Conservation (phyloP, 1,139 yeast genomes). For the Diutina pseudorugosa region DNA sequence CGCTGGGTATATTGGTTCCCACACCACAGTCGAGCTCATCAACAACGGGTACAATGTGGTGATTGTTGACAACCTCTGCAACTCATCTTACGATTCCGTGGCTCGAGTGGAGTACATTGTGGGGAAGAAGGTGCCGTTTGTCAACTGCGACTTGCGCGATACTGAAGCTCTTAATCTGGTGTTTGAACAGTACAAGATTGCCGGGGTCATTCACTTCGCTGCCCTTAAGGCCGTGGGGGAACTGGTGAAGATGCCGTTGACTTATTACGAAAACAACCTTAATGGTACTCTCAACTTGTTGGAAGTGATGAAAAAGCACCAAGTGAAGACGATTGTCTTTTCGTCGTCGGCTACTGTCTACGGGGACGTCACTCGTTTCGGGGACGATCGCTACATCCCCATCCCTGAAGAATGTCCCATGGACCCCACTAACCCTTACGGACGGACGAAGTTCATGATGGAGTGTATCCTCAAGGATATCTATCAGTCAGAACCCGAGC, state of each 20-base stretch:
- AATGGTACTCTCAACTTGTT: constrained; percentile 52
- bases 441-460: constrained; percentile 55
- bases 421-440: constrained; percentile 71
- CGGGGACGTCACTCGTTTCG: constrained; percentile 67
- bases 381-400: constrained; percentile 51
- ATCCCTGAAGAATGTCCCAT: constrained; percentile 73
- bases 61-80: constrained; percentile 57
- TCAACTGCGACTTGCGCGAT: constrained; percentile 48
- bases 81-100: constrained; percentile 59
- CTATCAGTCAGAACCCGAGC: constrained; percentile 26
- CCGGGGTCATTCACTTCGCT: constrained; percentile 72
- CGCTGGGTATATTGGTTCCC: constrained; percentile 82
- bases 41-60: constrained; percentile 58
- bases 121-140: constrained; percentile 39
- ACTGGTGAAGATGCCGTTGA: constrained; percentile 60
- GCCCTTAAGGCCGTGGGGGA: constrained; percentile 82
- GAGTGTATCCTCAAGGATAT: constrained; percentile 55
- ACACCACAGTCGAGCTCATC: constrained; percentile 57
- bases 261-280: constrained; percentile 60
- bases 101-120: constrained; percentile 51
- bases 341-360: constrained; percentile 78
- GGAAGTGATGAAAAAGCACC: constrained; percentile 33
- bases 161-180: constrained; percentile 33
- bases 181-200: constrained; percentile 37
- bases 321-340: constrained; percentile 54